phyloP scores from a whole-genome alignment of 2,329 filamentous ascomycete genomes.

The Sphaceloma murrayae region DNA sequence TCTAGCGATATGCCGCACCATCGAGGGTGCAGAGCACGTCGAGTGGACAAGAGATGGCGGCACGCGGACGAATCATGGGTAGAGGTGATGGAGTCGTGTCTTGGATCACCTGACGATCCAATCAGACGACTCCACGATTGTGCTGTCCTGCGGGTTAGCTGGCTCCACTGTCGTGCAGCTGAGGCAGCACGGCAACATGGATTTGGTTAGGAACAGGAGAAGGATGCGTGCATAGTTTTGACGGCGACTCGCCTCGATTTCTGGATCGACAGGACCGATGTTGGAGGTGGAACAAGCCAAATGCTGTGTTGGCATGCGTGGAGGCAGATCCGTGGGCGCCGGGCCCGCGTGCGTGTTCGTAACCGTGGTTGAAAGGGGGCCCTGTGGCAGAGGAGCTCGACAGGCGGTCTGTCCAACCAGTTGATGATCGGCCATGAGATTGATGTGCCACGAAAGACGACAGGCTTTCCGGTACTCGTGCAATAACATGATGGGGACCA shows the following conservation, averaged over 20 bases:
- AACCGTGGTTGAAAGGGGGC: conserved; percentile 5
- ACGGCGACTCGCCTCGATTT: neutral
- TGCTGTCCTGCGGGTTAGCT: too few relatives aligned
- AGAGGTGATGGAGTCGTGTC: neutral
- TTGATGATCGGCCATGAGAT: neutral
- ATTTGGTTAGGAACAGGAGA: conserved; percentile 14
- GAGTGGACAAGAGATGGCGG: conserved; percentile 7
- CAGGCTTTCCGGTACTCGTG: too few relatives aligned
- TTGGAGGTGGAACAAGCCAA: too few relatives aligned
- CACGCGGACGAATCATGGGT: conserved; percentile 13
- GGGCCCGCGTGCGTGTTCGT: conserved; percentile 5
- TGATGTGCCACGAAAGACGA: neutral
- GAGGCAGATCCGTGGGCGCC: neutral
- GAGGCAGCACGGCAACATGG: neutral
- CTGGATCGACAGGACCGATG: conserved; percentile 5
- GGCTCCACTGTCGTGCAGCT: conserved; percentile 6
- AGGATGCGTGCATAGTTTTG: conserved; percentile 7
- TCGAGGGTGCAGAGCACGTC: conserved; percentile 1
- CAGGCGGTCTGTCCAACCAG: conserved; percentile 4
- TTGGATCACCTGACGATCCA: neutral
- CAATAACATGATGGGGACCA: too few relatives aligned
- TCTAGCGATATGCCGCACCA: conserved; percentile 12
- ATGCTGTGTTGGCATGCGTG: conserved; percentile 8
- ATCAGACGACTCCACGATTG: conserved; percentile 2
- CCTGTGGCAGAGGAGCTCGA: neutral